Conservation (phyloP, 768 basidiomycete genomes). For the Phylloporus scabripes region DNA sequence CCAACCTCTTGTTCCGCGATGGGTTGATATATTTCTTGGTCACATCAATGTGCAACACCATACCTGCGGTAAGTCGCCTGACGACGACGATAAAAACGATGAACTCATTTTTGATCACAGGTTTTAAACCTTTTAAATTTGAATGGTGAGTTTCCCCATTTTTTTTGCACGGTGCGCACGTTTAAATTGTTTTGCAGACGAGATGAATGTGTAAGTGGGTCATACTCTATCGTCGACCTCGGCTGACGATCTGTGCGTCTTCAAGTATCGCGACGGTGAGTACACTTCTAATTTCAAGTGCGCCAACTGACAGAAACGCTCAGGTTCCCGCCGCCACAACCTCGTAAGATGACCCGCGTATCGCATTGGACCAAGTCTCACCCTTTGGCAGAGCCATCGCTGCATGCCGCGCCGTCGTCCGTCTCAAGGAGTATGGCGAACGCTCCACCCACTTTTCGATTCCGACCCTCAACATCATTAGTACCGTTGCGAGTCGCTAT, state of each 20-base stretch:
- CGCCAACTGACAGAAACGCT: not conserved
- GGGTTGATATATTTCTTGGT: constrained; percentile 66
- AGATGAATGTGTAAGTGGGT: constrained; percentile 24
- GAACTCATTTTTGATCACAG: constrained; percentile 6
- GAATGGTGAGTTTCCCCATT: constrained; percentile 15
- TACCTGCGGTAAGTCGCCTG: constrained; percentile 52
- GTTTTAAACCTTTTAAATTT: constrained; percentile 24
- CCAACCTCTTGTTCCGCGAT: constrained; percentile 66
- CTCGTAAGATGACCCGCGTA: constrained; percentile 39
- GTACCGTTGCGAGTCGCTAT: constrained; percentile 16
- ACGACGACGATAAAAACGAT: not conserved
- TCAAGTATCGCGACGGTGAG: constrained; percentile 23
- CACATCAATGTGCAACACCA: constrained; percentile 58
- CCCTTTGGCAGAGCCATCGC: constrained; percentile 31
- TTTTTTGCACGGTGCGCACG: not conserved
- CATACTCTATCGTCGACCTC: not conserved
- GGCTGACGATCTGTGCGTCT: constrained; percentile 1
- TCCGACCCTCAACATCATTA: constrained; percentile 22
- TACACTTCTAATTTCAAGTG: not conserved
- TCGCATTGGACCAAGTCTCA: constrained; percentile 1
- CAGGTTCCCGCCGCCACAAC: constrained; percentile 62
- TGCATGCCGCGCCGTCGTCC: constrained; percentile 62
- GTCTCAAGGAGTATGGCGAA: constrained; percentile 51
- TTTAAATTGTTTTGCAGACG: constrained; percentile 11
- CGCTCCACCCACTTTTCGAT: constrained; percentile 8